phyloP scores from a whole-genome alignment of 148 eudicot species.

The Amaranthus hypochondriacus region DNA sequence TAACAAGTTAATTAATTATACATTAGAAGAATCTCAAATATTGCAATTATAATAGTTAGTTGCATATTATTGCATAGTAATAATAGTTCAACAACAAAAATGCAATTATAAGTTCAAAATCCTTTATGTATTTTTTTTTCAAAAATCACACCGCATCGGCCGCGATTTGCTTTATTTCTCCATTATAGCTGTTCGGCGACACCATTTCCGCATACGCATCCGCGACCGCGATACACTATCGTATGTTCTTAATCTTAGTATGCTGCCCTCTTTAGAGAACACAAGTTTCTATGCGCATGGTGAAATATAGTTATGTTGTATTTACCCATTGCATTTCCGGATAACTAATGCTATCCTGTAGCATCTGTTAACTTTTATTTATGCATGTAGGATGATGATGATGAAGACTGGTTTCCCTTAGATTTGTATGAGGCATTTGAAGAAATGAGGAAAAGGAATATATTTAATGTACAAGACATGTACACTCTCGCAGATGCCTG shows the following conservation, averaged over 20 bases:
- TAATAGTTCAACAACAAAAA: too few species aligned
- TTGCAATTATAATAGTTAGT: too few species aligned
- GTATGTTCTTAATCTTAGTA: not conserved
- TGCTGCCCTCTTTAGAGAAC: not conserved
- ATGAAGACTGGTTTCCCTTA: constrained; percentile 91
- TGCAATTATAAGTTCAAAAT: too few species aligned
- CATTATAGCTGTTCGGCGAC: too few species aligned
- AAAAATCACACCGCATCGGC: too few species aligned
- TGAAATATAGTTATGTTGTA: not conserved
- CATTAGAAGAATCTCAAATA: too few species aligned
- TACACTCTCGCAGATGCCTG: constrained; percentile 95
- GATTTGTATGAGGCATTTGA: constrained; percentile 74
- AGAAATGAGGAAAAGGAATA: constrained; percentile 68
- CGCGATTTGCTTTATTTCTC: too few species aligned
- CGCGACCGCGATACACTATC: not conserved
- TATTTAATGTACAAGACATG: constrained; percentile 87
- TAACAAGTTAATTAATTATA: too few species aligned
- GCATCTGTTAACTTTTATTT: constrained; percentile 3
- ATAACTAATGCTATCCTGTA: not conserved
- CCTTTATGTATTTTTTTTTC: too few species aligned
- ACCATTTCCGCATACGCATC: too few species aligned
- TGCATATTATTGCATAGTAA: too few species aligned
- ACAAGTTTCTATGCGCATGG: too few species aligned
- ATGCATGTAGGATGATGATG: constrained; percentile 62
- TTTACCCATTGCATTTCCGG: not conserved